A percentile compares a stretch with the other conserved stretches of the same genome.
Evolutionary conservation across 2,329 filamentous ascomycete genomes (phyloP).

Genomic region (Calonectria ilicicola): DNA sequence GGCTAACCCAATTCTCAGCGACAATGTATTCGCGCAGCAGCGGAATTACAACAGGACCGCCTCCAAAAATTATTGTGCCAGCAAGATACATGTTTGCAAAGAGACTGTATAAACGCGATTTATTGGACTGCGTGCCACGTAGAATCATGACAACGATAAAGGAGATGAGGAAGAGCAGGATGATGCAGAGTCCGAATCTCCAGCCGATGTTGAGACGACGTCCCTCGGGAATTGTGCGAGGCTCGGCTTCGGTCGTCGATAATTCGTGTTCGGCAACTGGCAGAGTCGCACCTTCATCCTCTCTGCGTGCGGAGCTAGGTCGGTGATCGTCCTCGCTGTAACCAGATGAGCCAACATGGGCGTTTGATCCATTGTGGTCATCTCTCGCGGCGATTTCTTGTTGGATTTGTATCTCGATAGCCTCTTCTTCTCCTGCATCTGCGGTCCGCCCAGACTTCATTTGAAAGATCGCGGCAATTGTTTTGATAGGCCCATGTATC

Average conservation of each 20-base stretch:
- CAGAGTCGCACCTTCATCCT: neutral
- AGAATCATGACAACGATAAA: conserved; percentile 69
- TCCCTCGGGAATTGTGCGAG: conserved; percentile 48
- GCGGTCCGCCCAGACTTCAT: neutral
- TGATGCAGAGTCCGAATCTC: conserved; percentile 56
- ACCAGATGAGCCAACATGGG: neutral
- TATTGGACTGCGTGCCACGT: conserved; percentile 53
- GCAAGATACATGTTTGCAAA: conserved; percentile 82
- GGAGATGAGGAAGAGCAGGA: conserved; percentile 62
- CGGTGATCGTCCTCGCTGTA: neutral
- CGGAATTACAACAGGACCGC: conserved; percentile 74
- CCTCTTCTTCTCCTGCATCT: neutral
- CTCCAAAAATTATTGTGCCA: conserved; percentile 76
- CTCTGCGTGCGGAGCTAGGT: no score
- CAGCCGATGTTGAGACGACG: conserved; percentile 56
- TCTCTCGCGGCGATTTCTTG: neutral
- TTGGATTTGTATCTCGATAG: conserved; percentile 13
- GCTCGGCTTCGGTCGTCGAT: conserved; percentile 17
- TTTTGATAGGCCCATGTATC: conserved; percentile 18
- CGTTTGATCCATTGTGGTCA: neutral
- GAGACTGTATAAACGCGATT: conserved; percentile 66
- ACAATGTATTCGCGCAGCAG: conserved; percentile 73
- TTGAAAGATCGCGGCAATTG: neutral
- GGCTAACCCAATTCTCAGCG: conserved; percentile 75
- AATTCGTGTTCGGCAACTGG: neutral